Percentiles rank a stretch among this genome's conserved stretches.
Evolutionary conservation across 257 asterid species (phyloP).

Genomic region (Nicotiana sylvestris): DNA sequence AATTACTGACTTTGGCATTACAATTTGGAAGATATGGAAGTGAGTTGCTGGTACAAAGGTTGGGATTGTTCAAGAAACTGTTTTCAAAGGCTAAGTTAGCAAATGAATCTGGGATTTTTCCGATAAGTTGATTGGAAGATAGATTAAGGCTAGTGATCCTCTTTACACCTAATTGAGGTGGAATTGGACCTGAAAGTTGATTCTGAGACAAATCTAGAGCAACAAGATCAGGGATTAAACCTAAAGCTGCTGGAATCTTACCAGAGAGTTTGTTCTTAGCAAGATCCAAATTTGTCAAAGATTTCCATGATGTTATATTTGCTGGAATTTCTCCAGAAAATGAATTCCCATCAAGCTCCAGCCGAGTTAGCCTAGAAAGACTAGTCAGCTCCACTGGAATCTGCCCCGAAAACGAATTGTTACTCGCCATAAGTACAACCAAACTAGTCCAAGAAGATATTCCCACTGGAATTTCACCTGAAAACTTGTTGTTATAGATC

Average conservation of each 20-base stretch:
- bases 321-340: constrained; percentile 63
- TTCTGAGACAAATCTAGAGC: constrained; percentile 63
- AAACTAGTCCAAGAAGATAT: constrained; percentile 54
- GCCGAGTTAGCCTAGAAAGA: constrained; percentile 41
- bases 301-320: constrained; percentile 59
- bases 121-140: constrained; percentile 60
- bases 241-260: constrained; percentile 43
- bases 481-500: constrained; percentile 56
- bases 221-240: constrained; percentile 56
- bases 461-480: constrained; percentile 54
- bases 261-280: constrained; percentile 62
- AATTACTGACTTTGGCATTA: constrained; percentile 12
- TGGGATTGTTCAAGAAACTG: constrained; percentile 61
- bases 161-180: constrained; percentile 48
- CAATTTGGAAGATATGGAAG: constrained; percentile 43
- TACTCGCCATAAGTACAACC: constrained; percentile 59
- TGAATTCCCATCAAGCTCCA: constrained; percentile 63
- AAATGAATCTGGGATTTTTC: constrained; percentile 57
- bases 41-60: constrained; percentile 46
- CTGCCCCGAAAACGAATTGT: constrained; percentile 56
- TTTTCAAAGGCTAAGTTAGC: constrained; percentile 61
- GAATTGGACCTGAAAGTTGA: constrained; percentile 60
- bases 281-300: constrained; percentile 46
- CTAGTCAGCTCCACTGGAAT: constrained; percentile 55
- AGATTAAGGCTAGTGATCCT: constrained; percentile 58